phyloP scores from a whole-genome alignment of 176 grass and related monocot genomes.

The Phragmites australis region DNA sequence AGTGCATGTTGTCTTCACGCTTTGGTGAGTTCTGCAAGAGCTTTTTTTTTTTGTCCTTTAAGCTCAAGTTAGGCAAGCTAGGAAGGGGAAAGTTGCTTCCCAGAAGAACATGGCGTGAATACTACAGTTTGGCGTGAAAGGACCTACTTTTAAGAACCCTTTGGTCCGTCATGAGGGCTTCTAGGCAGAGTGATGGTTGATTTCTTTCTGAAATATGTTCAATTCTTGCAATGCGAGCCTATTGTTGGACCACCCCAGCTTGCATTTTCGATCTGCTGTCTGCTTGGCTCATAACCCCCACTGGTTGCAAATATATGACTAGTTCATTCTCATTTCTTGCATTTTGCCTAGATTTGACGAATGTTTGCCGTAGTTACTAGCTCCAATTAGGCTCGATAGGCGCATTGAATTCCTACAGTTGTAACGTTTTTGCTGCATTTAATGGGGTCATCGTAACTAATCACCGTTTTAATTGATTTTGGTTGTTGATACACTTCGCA shows the following conservation, averaged over 20 bases:
- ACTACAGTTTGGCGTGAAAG: not conserved
- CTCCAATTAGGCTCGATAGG: too few relatives aligned
- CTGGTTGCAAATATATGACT: not conserved
- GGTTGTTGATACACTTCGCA: not conserved
- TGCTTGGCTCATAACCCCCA: not conserved
- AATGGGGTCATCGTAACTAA: not conserved
- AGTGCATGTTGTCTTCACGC: not conserved
- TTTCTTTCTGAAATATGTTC: not conserved
- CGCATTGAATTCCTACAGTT: not conserved
- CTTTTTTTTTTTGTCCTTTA: not conserved
- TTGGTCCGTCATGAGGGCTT: not conserved
- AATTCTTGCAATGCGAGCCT: not conserved
- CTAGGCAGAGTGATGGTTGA: not conserved
- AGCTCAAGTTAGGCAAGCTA: not conserved
- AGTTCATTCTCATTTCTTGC: not conserved
- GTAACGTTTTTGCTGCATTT: too few relatives aligned
- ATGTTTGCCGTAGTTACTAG: not conserved
- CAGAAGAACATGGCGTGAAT: not conserved
- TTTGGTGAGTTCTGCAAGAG: not conserved
- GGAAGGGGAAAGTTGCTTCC: not conserved
- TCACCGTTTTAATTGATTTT: not conserved
- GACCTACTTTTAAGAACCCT: not conserved
- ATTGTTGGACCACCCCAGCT: not conserved
- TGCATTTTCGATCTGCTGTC: not conserved
- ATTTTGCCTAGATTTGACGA: not conserved